A percentile compares a stretch with the other conserved stretches of the same genome.
phyloP scores from a whole-genome alignment of 345 rosid species.

The Mercurialis annua region DNA sequence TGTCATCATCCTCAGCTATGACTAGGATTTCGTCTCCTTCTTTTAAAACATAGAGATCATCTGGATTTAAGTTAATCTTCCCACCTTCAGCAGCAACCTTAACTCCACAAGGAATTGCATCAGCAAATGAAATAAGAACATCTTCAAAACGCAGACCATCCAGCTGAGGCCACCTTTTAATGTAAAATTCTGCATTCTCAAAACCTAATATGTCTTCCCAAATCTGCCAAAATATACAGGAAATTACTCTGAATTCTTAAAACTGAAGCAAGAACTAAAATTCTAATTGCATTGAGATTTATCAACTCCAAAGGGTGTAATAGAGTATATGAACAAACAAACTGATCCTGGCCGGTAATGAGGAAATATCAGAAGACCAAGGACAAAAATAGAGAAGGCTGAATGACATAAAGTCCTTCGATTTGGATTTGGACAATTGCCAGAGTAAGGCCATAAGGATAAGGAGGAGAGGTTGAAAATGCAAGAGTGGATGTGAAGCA shows the following conservation, averaged over 20 bases:
- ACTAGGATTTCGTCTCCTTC: constrained; percentile 92
- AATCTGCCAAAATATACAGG: constrained; percentile 41
- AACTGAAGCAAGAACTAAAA: neutral
- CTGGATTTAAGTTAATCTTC: constrained; percentile 75
- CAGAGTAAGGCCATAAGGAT: constrained; percentile 6
- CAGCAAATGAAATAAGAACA: constrained; percentile 75
- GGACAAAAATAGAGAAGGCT: neutral
- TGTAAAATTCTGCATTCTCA: constrained; percentile 86
- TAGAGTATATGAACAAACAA: neutral
- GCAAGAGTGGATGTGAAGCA: neutral
- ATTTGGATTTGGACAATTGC: neutral
- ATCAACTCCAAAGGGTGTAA: neutral
- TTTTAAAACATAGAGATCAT: constrained; percentile 57
- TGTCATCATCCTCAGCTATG: constrained; percentile 94
- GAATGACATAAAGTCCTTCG: neutral
- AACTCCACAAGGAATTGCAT: constrained; percentile 85
- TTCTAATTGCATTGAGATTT: neutral
- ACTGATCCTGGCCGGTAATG: neutral
- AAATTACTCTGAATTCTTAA: neutral
- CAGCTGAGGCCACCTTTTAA: constrained; percentile 84
- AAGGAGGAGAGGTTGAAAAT: constrained; percentile 3
- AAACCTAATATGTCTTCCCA: constrained; percentile 97
- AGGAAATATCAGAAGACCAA: neutral
- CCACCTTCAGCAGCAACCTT: constrained; percentile 79
- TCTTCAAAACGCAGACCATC: constrained; percentile 68